Conservation (phyloP, 768 basidiomycete genomes). For the Infundibulicybe gibba region DNA sequence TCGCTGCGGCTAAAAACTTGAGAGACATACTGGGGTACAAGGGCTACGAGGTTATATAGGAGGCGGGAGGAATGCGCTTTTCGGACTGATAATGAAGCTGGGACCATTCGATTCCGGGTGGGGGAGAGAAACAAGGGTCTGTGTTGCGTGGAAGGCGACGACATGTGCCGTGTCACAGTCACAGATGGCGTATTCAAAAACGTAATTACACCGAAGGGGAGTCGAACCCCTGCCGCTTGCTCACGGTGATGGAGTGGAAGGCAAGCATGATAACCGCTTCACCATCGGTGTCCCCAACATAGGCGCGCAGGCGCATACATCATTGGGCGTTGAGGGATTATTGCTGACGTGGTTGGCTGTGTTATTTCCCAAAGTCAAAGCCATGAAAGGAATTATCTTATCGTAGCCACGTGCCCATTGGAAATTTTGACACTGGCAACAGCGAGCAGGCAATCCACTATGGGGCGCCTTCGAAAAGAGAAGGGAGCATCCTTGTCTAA, state of each 20-base stretch:
- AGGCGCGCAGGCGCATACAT: too few relatives aligned
- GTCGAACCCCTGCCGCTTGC: conserved; percentile 51
- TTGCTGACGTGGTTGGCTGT: too few relatives aligned
- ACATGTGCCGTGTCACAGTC: too few relatives aligned
- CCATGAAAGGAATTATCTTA: too few relatives aligned
- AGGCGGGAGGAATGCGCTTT: conserved; percentile 39
- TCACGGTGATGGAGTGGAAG: conserved; percentile 48
- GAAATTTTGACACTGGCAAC: too few relatives aligned
- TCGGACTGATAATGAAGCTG: conserved; percentile 31
- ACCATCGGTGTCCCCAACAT: conserved; percentile 48
- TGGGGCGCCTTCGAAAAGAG: conserved; percentile 20
- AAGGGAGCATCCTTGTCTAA: conserved; percentile 11
- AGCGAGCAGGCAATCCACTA: conserved; percentile 3
- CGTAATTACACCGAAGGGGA: conserved; percentile 37
- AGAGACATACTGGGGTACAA: conserved; percentile 42
- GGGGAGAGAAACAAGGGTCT: neutral
- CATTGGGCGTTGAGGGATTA: too few relatives aligned
- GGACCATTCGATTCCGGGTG: conserved; percentile 34
- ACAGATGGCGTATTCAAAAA: too few relatives aligned
- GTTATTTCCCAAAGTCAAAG: too few relatives aligned
- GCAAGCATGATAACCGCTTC: conserved; percentile 94
- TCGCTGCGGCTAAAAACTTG: conserved; percentile 24
- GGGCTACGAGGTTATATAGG: conserved; percentile 38
- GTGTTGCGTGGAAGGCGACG: too few relatives aligned
- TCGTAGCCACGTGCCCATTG: too few relatives aligned